Conservation (phyloP, 495 filamentous ascomycete genomes). For the Penicillium crystallinum region DNA sequence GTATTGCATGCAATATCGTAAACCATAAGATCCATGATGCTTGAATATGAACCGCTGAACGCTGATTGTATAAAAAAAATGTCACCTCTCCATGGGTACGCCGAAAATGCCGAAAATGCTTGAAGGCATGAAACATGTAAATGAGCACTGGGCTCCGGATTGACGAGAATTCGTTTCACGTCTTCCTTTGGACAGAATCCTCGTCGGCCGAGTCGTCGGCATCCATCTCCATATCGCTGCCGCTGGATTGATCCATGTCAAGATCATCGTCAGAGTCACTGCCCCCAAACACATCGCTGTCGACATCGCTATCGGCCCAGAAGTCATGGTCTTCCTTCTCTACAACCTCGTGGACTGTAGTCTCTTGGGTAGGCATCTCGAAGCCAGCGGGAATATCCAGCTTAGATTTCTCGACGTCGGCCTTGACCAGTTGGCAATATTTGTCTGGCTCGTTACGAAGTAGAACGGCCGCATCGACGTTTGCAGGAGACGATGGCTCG, state of each 20-base stretch:
- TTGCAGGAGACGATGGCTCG: conserved; percentile 87
- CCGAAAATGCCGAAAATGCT: conserved; percentile 5
- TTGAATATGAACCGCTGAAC: neutral
- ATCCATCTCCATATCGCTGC: conserved; percentile 52
- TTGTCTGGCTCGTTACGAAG: conserved; percentile 62
- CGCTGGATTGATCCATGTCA: conserved; percentile 55
- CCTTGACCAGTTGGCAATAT: conserved; percentile 65
- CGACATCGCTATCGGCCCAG: conserved; percentile 74
- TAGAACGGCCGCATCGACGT: conserved; percentile 88
- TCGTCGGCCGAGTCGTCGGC: conserved; percentile 22
- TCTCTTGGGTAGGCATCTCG: conserved; percentile 70
- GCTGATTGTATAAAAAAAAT: neutral
- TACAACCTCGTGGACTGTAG: conserved; percentile 52
- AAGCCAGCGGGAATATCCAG: conserved; percentile 76
- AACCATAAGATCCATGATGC: neutral
- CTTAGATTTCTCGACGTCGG: conserved; percentile 68
- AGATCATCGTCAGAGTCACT: conserved; percentile 61
- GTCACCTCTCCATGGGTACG: neutral
- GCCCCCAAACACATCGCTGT: conserved; percentile 73
- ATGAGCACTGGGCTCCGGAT: neutral
- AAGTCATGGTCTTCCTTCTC: conserved; percentile 75
- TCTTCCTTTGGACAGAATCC: neutral
- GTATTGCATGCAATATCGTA: neutral
- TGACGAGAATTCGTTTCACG: neutral
- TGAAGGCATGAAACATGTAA: neutral